A percentile compares a stretch with the other conserved stretches of the same genome.
Conservation (phyloP, 345 rosid species). For the Corymbia maculata region DNA sequence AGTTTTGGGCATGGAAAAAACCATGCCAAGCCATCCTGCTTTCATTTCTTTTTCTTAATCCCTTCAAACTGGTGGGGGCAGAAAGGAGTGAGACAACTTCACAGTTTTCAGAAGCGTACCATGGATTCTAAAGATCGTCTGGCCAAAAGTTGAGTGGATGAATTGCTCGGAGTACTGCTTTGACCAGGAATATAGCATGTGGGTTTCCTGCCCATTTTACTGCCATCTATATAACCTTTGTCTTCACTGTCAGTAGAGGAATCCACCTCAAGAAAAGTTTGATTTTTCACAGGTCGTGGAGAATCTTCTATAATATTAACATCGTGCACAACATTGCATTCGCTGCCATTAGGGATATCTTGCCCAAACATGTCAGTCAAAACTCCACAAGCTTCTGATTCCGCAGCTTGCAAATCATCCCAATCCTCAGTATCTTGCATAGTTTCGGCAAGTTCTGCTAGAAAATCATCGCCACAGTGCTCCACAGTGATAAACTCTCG, state of each 20-base stretch:
- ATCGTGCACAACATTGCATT: constrained; percentile 2
- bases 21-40: not conserved
- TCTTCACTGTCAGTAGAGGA: constrained; percentile 49
- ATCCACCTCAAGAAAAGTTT: constrained; percentile 41
- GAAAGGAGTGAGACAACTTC: not conserved
- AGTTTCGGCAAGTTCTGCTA: constrained; percentile 69
- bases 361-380: constrained; percentile 42
- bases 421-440: constrained; percentile 75
- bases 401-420: constrained; percentile 66
- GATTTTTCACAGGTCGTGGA: constrained; percentile 23
- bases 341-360: not conserved
- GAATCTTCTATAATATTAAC: constrained; percentile 45
- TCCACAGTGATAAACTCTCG: constrained; percentile 73
- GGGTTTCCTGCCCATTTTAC: constrained; percentile 4
- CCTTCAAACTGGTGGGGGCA: not conserved
- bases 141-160: constrained; percentile 1
- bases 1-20: not conserved
- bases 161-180: not conserved
- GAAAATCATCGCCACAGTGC: constrained; percentile 78
- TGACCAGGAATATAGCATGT: not conserved
- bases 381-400: constrained; percentile 73
- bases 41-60: not conserved
- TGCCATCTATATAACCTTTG: not conserved
- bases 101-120: constrained; percentile 2
- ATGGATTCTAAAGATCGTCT: constrained; percentile 1